phyloP scores from a whole-genome alignment of 1,139 yeast species.

The Geotrichum klebahnii region DNA sequence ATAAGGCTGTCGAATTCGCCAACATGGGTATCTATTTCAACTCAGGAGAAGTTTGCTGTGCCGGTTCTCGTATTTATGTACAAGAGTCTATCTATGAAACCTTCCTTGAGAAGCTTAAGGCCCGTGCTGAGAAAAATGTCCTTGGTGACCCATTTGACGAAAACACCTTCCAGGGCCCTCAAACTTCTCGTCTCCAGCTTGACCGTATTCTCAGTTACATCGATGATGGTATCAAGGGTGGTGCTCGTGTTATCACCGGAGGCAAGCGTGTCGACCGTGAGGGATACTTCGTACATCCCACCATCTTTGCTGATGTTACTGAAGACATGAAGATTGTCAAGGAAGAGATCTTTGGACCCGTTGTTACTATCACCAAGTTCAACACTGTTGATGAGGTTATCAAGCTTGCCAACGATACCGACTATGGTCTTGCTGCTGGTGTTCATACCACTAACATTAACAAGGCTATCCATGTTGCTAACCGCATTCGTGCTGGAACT shows the following conservation, averaged over 20 bases:
- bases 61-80: constrained; percentile 75
- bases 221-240: constrained; percentile 67
- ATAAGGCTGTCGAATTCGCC: constrained; percentile 54
- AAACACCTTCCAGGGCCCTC: constrained; percentile 77
- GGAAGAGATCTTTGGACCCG: constrained; percentile 89
- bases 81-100: constrained; percentile 72
- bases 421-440: constrained; percentile 84
- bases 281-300: constrained; percentile 78
- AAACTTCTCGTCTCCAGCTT: constrained; percentile 69
- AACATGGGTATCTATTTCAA: constrained; percentile 64
- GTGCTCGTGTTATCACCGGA: constrained; percentile 72
- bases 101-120: constrained; percentile 52
- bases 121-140: constrained; percentile 45
- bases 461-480: constrained; percentile 61
- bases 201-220: constrained; percentile 71
- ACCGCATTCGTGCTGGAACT: constrained; percentile 71
- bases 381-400: constrained; percentile 67
- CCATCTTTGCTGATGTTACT: constrained; percentile 67
- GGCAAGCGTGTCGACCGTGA: constrained; percentile 60
- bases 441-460: constrained; percentile 63
- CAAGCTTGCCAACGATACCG: constrained; percentile 64
- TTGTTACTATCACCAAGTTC: constrained; percentile 70
- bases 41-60: constrained; percentile 83
- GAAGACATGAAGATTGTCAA: constrained; percentile 64
- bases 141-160: constrained; percentile 77